Evolutionary conservation across 2,329 filamentous ascomycete genomes (phyloP).

Genomic region (Aspergillus floridensis): DNA sequence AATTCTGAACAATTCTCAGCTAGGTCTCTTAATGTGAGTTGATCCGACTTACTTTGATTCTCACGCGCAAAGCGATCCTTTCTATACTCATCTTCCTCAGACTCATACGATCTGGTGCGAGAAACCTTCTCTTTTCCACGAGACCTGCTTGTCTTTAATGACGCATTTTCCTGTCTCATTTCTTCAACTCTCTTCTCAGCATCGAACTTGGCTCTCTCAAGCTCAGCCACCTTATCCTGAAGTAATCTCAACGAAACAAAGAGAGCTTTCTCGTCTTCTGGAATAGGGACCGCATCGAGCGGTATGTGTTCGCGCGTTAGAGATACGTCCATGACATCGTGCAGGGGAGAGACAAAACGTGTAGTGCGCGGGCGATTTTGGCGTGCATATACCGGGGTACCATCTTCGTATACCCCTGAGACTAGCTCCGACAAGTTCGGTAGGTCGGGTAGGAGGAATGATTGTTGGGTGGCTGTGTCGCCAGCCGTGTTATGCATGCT

Average conservation of each 20-base stretch:
- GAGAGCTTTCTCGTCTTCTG: constrained; percentile 62
- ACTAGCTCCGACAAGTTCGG: constrained; percentile 62
- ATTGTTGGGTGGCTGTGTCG: constrained; percentile 55
- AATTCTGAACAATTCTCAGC: constrained; percentile 40
- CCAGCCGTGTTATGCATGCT: constrained; percentile 31
- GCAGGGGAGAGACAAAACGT: constrained; percentile 53
- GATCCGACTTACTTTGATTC: constrained; percentile 36
- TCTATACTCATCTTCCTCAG: constrained; percentile 48
- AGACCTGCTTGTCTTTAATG: constrained; percentile 46
- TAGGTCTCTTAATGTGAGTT: background rate
- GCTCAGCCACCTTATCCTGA: constrained; percentile 55
- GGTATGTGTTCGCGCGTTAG: constrained; percentile 43
- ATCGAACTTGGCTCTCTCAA: constrained; percentile 57
- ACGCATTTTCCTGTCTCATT: constrained; percentile 52
- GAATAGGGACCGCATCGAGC: constrained; percentile 56
- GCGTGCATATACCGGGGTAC: constrained; percentile 56
- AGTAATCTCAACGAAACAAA: constrained; percentile 59
- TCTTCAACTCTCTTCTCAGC: constrained; percentile 50
- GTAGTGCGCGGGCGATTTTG: constrained; percentile 50
- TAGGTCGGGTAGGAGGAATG: constrained; percentile 60
- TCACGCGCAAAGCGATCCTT: constrained; percentile 34
- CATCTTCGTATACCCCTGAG: constrained; percentile 57
- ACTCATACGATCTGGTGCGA: constrained; percentile 25
- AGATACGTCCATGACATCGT: constrained; percentile 32
- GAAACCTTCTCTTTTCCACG: constrained; percentile 40